These are phyloP conservation scores for Neoboletus brunneissimus DNA, from an alignment of 768 basidiomycete species.

Conservation along the genomic window DNA sequence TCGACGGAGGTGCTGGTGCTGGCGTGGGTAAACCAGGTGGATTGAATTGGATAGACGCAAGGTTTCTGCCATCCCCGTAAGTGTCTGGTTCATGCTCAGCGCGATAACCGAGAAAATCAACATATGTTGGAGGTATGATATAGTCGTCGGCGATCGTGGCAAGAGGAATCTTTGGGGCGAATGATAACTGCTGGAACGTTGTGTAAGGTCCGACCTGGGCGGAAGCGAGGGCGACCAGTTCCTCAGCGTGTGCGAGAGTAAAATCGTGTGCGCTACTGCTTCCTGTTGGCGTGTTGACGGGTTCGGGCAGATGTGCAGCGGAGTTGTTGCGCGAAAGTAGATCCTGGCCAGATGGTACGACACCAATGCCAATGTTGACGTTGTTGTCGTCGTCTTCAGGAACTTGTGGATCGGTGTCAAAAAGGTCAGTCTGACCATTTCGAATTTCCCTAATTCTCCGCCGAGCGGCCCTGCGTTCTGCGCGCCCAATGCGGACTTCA, in stretches of 20 bases:
- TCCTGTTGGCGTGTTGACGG: constrained; percentile 29
- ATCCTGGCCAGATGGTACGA: constrained; percentile 45
- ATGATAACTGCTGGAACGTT: constrained; percentile 86
- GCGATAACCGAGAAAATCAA: constrained; percentile 70
- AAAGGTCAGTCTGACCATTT: constrained; percentile 43
- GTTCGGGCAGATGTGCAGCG: constrained; percentile 25
- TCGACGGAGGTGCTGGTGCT: constrained; percentile 60
- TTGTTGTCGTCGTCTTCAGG: constrained; percentile 54
- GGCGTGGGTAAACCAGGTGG: constrained; percentile 81
- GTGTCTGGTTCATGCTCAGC: constrained; percentile 58
- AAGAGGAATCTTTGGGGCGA: constrained; percentile 85
- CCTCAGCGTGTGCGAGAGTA: constrained; percentile 54
- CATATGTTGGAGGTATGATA: constrained; percentile 88
- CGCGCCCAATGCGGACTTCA: constrained; percentile 87
- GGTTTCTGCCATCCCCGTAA: constrained; percentile 43
- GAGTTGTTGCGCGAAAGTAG: constrained; percentile 31
- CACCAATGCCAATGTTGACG: constrained; percentile 60
- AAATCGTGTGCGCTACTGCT: constrained; percentile 29
- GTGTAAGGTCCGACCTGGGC: constrained; percentile 81
- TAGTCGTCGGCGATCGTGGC: constrained; percentile 88
- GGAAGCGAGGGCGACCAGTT: constrained; percentile 63
- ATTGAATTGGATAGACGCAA: constrained; percentile 65
- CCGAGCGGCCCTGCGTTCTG: constrained; percentile 81
- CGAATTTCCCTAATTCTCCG: constrained; percentile 72
- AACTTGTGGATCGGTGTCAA: constrained; percentile 44